These are phyloP conservation scores for Talaromyces adpressus DNA, from an alignment of 495 filamentous ascomycete species.

Conservation along the genomic window DNA sequence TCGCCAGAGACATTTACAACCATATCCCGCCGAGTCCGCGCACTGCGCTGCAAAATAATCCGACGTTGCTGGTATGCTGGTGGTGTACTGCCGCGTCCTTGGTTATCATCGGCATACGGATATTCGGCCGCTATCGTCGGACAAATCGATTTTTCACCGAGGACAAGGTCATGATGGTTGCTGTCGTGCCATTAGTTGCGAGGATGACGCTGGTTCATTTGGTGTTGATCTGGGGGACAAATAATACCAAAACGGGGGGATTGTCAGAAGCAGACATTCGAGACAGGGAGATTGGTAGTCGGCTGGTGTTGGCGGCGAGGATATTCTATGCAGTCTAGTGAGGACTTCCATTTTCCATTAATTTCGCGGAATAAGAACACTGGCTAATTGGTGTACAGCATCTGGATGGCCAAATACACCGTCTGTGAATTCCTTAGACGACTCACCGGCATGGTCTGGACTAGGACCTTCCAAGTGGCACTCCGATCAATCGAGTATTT, in stretches of 20 bases:
- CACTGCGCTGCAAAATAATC: constrained; percentile 51
- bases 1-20: constrained; percentile 4
- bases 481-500: constrained; percentile 66
- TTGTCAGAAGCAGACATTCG: constrained; percentile 35
- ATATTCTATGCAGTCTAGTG: constrained; percentile 53
- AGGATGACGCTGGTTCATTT: constrained; percentile 86
- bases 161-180: constrained; percentile 77
- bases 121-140: constrained; percentile 72
- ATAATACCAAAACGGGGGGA: constrained; percentile 53
- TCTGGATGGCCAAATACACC: constrained; percentile 88
- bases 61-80: constrained; percentile 85
- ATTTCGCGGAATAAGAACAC: not conserved
- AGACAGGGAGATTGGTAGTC: constrained; percentile 42
- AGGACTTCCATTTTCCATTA: no score
- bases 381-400: constrained; percentile 37
- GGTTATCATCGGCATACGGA: constrained; percentile 68
- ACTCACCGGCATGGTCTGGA: constrained; percentile 61
- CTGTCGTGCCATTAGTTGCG: constrained; percentile 69
- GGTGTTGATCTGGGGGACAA: constrained; percentile 79
- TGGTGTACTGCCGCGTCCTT: constrained; percentile 85
- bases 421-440: constrained; percentile 87
- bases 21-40: constrained; percentile 48
- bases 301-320: constrained; percentile 44
- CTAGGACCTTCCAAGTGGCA: constrained; percentile 57
- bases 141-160: constrained; percentile 77